Conservation (phyloP, 345 rosid species). For the Eucalyptus paniculata region DNA sequence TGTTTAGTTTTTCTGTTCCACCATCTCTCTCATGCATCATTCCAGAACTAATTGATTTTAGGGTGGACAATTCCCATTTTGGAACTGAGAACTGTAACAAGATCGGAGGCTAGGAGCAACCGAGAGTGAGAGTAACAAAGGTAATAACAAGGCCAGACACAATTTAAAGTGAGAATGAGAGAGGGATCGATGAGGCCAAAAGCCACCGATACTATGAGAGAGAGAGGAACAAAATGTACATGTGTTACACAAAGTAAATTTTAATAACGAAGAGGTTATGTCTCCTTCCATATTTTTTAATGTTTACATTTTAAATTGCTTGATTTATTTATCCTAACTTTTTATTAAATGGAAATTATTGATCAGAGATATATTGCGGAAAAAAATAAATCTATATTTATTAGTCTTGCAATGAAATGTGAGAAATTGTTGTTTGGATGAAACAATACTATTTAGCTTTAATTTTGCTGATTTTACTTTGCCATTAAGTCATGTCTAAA, state of each 20-base stretch:
- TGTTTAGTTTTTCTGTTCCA: too few relatives aligned
- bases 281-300: background rate
- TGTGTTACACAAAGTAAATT: background rate
- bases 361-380: background rate
- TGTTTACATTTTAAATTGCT: background rate
- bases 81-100: accelerated
- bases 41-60: accelerated
- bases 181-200: too few relatives aligned
- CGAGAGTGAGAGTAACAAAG: too few relatives aligned
- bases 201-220: too few relatives aligned
- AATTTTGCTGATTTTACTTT: background rate
- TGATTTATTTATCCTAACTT: background rate
- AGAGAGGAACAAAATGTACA: background rate
- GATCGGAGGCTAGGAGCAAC: accelerated
- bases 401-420: accelerated
- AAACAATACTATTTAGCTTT: background rate
- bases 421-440: background rate
- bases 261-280: background rate
- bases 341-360: background rate
- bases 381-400: background rate
- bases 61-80: accelerated
- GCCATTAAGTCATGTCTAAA: background rate
- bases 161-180: too few relatives aligned
- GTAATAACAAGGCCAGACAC: too few relatives aligned
- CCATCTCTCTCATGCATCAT: too few relatives aligned